Conservation (phyloP, 768 basidiomycete species). For the Lactifluus pinguis region DNA sequence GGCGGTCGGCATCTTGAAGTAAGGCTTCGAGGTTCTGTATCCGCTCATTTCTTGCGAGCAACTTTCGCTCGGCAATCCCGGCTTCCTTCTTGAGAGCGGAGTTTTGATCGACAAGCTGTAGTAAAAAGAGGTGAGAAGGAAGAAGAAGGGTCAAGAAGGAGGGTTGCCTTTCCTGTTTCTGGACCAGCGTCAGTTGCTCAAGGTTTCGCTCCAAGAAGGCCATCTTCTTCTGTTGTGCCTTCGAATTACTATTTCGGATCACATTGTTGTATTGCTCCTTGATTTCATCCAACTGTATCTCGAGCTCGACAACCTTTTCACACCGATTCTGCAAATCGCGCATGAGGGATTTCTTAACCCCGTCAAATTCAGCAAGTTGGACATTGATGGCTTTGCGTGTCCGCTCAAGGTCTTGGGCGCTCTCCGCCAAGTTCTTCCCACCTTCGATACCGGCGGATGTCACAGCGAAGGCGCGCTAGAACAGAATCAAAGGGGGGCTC, state of each 20-base stretch:
- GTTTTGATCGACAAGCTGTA: constrained; percentile 95
- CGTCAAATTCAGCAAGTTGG: constrained; percentile 97
- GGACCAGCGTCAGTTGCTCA: constrained; percentile 88
- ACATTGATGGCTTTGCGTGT: constrained; percentile 94
- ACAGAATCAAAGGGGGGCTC: constrained; percentile 13
- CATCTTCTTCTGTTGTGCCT: constrained; percentile 99
- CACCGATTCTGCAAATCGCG: constrained; percentile 98
- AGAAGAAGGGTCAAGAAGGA: background rate
- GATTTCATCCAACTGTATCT: constrained; percentile 97
- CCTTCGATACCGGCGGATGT: constrained; percentile 97
- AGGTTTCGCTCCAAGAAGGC: constrained; percentile 95
- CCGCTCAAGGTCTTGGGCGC: constrained; percentile 93
- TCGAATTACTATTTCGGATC: constrained; percentile 95
- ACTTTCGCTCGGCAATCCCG: constrained; percentile 91
- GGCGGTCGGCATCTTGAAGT: constrained; percentile 88
- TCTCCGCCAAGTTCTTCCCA: constrained; percentile 93
- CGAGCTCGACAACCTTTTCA: constrained; percentile 99
- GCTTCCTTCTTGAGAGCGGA: constrained; percentile 95
- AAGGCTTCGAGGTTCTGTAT: constrained; percentile 94
- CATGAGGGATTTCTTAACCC: constrained; percentile 98
- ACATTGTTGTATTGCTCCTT: constrained; percentile 99
- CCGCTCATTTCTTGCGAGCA: constrained; percentile 92
- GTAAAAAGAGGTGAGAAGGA: constrained; percentile 5
- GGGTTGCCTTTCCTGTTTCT: constrained; percentile 72
- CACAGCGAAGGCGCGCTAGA: constrained; percentile 92